These are phyloP conservation scores for Lepidopterella palustris DNA, from an alignment of 495 filamentous ascomycete species.

Conservation along the genomic window DNA sequence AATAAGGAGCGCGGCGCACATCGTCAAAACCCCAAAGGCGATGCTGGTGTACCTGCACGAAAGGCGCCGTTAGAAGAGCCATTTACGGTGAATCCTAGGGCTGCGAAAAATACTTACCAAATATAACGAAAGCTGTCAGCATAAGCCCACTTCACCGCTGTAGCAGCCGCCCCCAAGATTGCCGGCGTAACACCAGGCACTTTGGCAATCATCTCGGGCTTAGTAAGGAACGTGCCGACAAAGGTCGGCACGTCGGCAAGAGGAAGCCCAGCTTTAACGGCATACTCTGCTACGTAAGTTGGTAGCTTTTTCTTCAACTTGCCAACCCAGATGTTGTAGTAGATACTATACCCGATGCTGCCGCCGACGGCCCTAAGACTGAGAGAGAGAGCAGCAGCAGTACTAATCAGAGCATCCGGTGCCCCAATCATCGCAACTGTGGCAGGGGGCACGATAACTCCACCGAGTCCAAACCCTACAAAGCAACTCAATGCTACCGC, in stretches of 20 bases:
- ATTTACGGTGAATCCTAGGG: too few species aligned
- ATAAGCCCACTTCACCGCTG: conserved; percentile 30
- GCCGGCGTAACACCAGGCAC: conserved; percentile 25
- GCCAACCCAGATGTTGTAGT: conserved; percentile 68
- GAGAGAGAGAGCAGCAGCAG: conserved; percentile 46
- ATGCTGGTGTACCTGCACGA: conserved; percentile 26
- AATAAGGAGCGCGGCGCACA: conserved; percentile 11
- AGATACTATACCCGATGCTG: conserved; percentile 63
- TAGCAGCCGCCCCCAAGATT: conserved; percentile 21
- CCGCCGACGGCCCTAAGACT: conserved; percentile 66
- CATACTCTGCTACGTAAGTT: conserved; percentile 20
- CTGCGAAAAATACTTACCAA: too few species aligned
- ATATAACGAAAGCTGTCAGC: conserved; percentile 26
- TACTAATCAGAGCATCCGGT: conserved; percentile 32
- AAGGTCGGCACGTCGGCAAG: conserved; percentile 17
- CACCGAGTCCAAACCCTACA: conserved; percentile 29
- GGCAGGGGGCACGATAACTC: conserved; percentile 32
- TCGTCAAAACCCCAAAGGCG: conserved; percentile 23
- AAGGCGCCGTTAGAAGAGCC: too few species aligned
- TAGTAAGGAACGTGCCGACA: conserved; percentile 26
- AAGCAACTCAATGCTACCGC: conserved; percentile 23
- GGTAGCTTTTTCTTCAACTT: conserved; percentile 45
- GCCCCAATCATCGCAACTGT: conserved; percentile 32
- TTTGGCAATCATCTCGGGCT: conserved; percentile 9
- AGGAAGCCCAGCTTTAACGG: conserved; percentile 27